Evolutionary conservation across 2,329 filamentous ascomycete species (phyloP), one percentile per base, ranked within the genome.

Genomic region (Colletotrichum tropicicola): DNA sequence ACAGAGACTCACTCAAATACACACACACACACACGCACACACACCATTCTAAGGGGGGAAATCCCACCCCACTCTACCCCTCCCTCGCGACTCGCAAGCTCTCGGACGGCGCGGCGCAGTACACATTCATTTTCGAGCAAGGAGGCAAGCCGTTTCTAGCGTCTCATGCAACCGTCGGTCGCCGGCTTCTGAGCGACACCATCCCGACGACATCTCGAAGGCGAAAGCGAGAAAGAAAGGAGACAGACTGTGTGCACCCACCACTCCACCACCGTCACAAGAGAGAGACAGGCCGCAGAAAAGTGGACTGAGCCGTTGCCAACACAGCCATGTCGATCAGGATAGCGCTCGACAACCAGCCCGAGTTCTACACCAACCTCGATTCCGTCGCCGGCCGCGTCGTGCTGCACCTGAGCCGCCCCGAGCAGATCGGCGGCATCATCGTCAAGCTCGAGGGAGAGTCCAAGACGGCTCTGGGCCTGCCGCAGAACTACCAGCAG

Each of bases 391-490:
- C 82, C 28, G 92, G 92, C 57, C 83, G 84, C 64, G 78, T 90
- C 27, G 73, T 88, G 52, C 77, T 91, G 28, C 75, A 72, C 19
- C 78, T 90, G 68, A 88, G 85, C 54, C 91, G 90, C 68, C 80
- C 91, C 57, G 92, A 95, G 75, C 83, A 86, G 59, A 84, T 95
- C 52, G 87, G 88, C 51, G 91, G 89, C 55, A 89, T 96, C 68
- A 83, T 93, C 37, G 92, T 95, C 72, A 96, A 96, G 81, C 87
- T 96, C 30, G 92, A 96, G 74, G 92, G 92, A 70, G 92, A 96
- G 78, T 89, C 89, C 49, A 85, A 85, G 67, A 94, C 92, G 5
- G 85, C 90, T 44, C 78, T 93, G 15, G 75, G 81, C 77, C 74
- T 86, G 67, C 79, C 87, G 70, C 69, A 80, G 72, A 75, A 82